These are phyloP conservation scores for Fusarium annulatum DNA, from an alignment of 2,329 filamentous ascomycete genomes.

Conservation along the genomic window DNA sequence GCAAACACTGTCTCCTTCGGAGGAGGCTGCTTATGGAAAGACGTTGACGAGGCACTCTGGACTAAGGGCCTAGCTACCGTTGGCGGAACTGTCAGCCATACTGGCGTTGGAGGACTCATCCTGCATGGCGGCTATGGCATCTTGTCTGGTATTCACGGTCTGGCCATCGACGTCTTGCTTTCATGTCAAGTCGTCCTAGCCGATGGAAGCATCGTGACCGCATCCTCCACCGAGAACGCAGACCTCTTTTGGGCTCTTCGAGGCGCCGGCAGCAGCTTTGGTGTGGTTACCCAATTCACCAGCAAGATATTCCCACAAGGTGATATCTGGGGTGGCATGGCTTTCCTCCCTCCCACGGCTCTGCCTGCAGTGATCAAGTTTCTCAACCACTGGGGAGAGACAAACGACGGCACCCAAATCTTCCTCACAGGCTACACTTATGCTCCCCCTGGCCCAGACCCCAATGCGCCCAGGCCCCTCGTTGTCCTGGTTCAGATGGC, in stretches of 20 bases:
- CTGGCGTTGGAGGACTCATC: slow-evolving; percentile 69
- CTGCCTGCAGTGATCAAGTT: slow-evolving; percentile 47
- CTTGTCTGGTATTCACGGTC: slow-evolving; percentile 64
- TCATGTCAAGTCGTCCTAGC: slow-evolving; percentile 54
- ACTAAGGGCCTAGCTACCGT: slow-evolving; percentile 66
- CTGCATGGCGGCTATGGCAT: slow-evolving; percentile 70
- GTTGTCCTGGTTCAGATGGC: slow-evolving; percentile 31
- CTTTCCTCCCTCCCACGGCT: slow-evolving; percentile 43
- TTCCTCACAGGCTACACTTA: slow-evolving; percentile 29
- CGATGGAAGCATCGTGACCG: slow-evolving; percentile 50
- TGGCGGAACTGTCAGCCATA: slow-evolving; percentile 71
- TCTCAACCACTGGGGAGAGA: slow-evolving; percentile 44
- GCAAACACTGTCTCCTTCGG: slow-evolving; percentile 59
- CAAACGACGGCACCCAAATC: slow-evolving; percentile 39
- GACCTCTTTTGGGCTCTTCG: slow-evolving; percentile 57
- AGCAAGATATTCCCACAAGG: slow-evolving; percentile 47
- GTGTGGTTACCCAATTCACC: slow-evolving; percentile 56
- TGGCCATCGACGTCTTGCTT: slow-evolving; percentile 57
- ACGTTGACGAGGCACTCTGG: slow-evolving; percentile 64
- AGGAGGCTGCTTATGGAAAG: slow-evolving; percentile 64
- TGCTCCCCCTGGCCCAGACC: slow-evolving; percentile 36
- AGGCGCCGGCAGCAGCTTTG: slow-evolving; percentile 57
- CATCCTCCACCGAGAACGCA: slow-evolving; percentile 56
- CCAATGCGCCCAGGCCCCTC: slow-evolving; percentile 32
- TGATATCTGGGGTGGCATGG: slow-evolving; percentile 47